These are phyloP conservation scores for Epichloe gansuensis DNA, from an alignment of 2,329 filamentous ascomycete genomes.

Conservation along the genomic window DNA sequence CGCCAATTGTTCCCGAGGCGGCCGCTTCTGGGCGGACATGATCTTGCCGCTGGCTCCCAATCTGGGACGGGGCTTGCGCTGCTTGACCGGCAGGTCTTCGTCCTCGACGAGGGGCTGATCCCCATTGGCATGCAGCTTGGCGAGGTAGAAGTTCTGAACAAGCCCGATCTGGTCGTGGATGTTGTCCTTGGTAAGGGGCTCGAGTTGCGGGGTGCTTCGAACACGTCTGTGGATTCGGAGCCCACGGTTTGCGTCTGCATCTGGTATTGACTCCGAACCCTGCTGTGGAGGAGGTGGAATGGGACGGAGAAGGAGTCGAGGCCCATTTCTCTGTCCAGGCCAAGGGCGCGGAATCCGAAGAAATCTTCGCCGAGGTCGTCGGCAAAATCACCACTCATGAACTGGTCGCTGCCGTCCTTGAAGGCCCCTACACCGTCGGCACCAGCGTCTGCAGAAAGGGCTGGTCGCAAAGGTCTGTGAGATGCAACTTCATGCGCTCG, in stretches of 20 bases:
- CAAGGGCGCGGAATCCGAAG: constrained; percentile 94
- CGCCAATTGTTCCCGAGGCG: constrained; percentile 69
- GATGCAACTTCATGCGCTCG: constrained; percentile 86
- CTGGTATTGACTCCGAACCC: constrained; percentile 76
- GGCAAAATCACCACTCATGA: constrained; percentile 91
- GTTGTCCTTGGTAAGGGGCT: constrained; percentile 68
- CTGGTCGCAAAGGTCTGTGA: constrained; percentile 91
- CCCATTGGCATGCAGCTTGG: constrained; percentile 73
- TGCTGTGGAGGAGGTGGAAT: constrained; percentile 82
- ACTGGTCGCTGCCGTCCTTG: constrained; percentile 94
- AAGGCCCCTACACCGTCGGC: constrained; percentile 83
- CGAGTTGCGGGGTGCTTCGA: constrained; percentile 58
- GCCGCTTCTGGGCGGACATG: constrained; percentile 69
- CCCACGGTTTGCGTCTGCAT: constrained; percentile 56
- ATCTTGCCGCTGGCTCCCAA: constrained; percentile 71
- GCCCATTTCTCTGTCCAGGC: constrained; percentile 82
- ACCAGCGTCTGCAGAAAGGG: constrained; percentile 60
- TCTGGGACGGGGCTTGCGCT: constrained; percentile 60
- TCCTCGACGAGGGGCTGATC: constrained; percentile 80
- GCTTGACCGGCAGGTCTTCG: constrained; percentile 86
- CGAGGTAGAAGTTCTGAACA: constrained; percentile 81
- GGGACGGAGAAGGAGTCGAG: constrained; percentile 82
- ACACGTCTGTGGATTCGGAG: constrained; percentile 46
- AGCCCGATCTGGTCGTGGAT: constrained; percentile 74
- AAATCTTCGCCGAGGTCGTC: constrained; percentile 98